Evolutionary conservation across 2,329 filamentous ascomycete species (phyloP).

Genomic region (Cordyceps militaris): DNA sequence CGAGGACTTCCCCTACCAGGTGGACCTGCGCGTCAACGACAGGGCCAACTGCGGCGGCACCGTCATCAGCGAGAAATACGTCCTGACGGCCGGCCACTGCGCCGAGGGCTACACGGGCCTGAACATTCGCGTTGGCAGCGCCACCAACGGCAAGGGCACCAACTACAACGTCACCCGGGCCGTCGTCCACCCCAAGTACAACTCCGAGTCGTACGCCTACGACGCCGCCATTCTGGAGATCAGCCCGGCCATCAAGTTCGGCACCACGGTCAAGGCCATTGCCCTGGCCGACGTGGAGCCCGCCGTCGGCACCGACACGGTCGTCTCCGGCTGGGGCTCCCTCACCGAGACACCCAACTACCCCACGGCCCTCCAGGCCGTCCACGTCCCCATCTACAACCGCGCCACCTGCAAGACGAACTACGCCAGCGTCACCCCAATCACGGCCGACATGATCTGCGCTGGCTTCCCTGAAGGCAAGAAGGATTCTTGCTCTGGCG

Average conservation of each 20-base stretch:
- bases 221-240: not conserved
- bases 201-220: not conserved
- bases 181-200: not conserved
- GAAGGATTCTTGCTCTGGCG: slow-evolving; percentile 27
- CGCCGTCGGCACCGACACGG: not conserved
- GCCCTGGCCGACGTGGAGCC: not conserved
- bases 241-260: not conserved
- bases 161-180: not conserved
- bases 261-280: not conserved
- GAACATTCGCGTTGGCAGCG: not conserved
- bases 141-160: not conserved
- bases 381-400: not conserved
- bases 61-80: not conserved
- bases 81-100: slow-evolving; percentile 4
- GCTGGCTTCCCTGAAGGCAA: slow-evolving; percentile 22
- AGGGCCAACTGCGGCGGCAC: not conserved
- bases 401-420: not conserved
- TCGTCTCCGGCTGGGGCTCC: not conserved
- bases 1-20: slow-evolving; percentile 5
- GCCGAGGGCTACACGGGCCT: not conserved
- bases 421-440: not conserved
- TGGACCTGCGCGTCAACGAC: not conserved
- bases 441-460: slow-evolving; percentile 28
- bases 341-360: not conserved
- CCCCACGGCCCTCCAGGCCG: not conserved